Conservation (phyloP, 805 yeast genomes). For the Wickerhamiella occidentalis region DNA sequence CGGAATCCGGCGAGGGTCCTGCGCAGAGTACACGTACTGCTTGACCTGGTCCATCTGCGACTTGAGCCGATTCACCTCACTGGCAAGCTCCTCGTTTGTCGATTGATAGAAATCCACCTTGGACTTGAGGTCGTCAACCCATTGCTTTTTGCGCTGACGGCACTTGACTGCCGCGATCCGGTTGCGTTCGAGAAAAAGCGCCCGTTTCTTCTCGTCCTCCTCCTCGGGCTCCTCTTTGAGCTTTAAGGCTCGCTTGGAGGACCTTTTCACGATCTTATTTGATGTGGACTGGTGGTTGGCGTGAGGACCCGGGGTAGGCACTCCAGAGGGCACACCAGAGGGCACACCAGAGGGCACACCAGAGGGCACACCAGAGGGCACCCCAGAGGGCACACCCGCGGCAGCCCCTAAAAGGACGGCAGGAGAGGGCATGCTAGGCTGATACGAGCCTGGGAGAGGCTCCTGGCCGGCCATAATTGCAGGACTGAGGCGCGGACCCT, state of each 20-base stretch:
- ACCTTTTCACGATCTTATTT: neutral
- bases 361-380: neutral
- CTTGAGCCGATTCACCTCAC: conserved; percentile 11
- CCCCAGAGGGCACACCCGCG: neutral
- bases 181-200: conserved; percentile 73
- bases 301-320: too few relatives aligned
- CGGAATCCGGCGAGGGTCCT: conserved; percentile 17
- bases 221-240: conserved; percentile 29
- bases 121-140: conserved; percentile 68
- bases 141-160: conserved; percentile 85
- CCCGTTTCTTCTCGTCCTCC: conserved; percentile 67
- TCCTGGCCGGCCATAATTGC: conserved; percentile 21
- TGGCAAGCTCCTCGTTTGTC: conserved; percentile 52
- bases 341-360: too few relatives aligned
- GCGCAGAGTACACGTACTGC: conserved; percentile 15
- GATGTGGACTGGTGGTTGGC: too few relatives aligned
- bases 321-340: too few relatives aligned
- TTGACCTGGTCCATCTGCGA: conserved; percentile 27
- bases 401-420: neutral
- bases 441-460: neutral
- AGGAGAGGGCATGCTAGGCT: conserved; percentile 9
- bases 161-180: conserved; percentile 93
- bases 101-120: conserved; percentile 58
- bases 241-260: neutral
- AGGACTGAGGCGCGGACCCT: conserved; percentile 18